Percentiles rank a stretch among this genome's conserved stretches.
phyloP scores from a whole-genome alignment of 352 stramenopile genomes.

The Globisporangium lucens region DNA sequence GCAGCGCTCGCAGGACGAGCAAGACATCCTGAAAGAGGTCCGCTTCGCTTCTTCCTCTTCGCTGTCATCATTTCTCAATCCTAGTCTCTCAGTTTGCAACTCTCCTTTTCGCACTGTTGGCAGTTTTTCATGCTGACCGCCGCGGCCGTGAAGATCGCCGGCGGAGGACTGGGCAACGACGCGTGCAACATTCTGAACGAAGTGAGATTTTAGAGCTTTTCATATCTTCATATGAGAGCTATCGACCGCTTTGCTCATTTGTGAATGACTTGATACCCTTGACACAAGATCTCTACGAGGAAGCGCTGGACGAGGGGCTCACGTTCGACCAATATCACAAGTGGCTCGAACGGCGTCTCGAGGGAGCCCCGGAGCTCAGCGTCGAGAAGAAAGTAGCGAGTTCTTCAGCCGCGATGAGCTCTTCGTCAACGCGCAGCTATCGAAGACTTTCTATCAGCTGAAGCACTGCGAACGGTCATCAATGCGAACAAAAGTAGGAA shows the following conservation, averaged over 20 bases:
- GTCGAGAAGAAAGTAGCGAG: constrained; percentile 6
- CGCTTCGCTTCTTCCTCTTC: constrained; percentile 14
- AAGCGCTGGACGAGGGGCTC: constrained; percentile 42
- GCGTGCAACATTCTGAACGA: constrained; percentile 63
- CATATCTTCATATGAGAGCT: background rate
- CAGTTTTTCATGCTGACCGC: constrained; percentile 67
- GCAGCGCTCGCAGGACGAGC: constrained; percentile 18
- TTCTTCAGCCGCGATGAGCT: background rate
- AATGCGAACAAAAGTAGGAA: background rate
- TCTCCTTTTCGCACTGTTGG: constrained; percentile 23
- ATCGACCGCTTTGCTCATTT: background rate
- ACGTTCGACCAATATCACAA: constrained; percentile 57
- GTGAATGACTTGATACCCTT: background rate
- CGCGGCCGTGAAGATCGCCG: constrained; percentile 50
- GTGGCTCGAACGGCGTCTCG: constrained; percentile 46
- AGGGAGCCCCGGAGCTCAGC: constrained; percentile 17
- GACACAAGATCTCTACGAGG: constrained; percentile 37
- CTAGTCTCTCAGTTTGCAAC: constrained; percentile 33
- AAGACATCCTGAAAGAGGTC: constrained; percentile 52
- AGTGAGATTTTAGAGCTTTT: constrained; percentile 4
- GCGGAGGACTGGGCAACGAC: constrained; percentile 47
- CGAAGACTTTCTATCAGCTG: background rate
- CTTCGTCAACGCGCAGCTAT: background rate
- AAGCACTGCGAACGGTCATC: background rate
- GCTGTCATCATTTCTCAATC: constrained; percentile 20